Evolutionary conservation across 2,329 filamentous ascomycete genomes (phyloP), one percentile per base, ranked within the genome.

Genomic region (Didymella exigua): DNA sequence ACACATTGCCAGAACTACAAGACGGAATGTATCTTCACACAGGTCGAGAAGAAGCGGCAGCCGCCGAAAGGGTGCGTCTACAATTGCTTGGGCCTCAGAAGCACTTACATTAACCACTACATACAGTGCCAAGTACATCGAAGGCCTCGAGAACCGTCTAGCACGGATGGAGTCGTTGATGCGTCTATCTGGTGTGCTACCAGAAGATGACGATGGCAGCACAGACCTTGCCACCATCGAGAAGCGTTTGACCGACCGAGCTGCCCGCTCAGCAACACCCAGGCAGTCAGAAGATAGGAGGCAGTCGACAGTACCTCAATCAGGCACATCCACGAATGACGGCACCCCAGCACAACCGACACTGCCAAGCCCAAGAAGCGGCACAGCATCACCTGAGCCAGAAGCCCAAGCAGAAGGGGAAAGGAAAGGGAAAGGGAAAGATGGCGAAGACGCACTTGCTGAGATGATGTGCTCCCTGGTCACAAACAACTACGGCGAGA

Each of bases 391-490:
- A 10, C 82, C 84, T 14, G 80, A 82, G 49, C 75, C 70, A 11
- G 34, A 82, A 80, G 78, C 46, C 11, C 49, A 55, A 18, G 14
- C 31, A 33, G 61, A 79, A 78, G 13, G 62, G 82, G 60, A 79
- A 79, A 11, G 63, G 82, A 73, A 67, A 79, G 13, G 63, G 82
- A 73, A 67, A 63, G 89, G 96, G 66, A 90, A 96, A 1, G 70
- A 68, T 62, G 89, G 96, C 67, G 90, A 96, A 1, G 93, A 96
- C 73, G 88, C 87, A 1, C 77, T 99, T 53, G 96, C 93, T 1
- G 95, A 99, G 77, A 95, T 97, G 89, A 98, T 99, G 95, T 98
- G 93, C 76, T 97, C 93, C 2, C 79, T 99, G 27, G 93, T 99
- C 26, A 98, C 93, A 1, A 98, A 96, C 71, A 92, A 93, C 66